Evolutionary conservation across 2,329 filamentous ascomycete species (phyloP).

Genomic region (Aspergillus nomiae): DNA sequence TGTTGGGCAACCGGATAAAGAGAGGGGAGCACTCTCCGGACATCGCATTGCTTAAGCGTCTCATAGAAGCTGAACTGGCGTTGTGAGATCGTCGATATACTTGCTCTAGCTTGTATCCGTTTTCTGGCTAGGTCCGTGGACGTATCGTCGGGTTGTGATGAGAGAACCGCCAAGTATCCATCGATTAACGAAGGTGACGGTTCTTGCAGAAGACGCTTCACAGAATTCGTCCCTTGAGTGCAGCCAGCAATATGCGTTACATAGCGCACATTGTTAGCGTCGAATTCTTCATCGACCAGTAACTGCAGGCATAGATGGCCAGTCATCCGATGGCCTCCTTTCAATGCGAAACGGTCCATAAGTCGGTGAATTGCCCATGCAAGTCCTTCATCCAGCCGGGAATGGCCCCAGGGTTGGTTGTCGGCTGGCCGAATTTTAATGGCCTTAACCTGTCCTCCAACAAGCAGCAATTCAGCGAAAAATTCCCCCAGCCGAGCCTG

Average conservation of each 20-base stretch:
- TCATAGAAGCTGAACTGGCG: slow-evolving; percentile 10
- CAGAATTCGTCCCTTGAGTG: slow-evolving; percentile 29
- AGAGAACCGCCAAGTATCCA: slow-evolving; percentile 31
- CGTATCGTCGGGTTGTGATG: slow-evolving; percentile 17
- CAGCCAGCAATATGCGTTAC: slow-evolving; percentile 37
- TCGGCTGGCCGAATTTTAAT: slow-evolving; percentile 68
- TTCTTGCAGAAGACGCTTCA: slow-evolving; percentile 34
- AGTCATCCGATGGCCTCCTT: slow-evolving; percentile 56
- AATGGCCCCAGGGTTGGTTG: slow-evolving; percentile 63
- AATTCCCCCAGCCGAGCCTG: slow-evolving; percentile 67
- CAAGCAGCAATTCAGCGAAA: slow-evolving; percentile 70
- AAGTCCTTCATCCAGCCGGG: slow-evolving; percentile 58
- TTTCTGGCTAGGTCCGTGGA: slow-evolving; percentile 9
- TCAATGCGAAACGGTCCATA: slow-evolving; percentile 59
- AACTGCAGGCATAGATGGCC: slow-evolving; percentile 76
- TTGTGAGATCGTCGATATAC: slow-evolving; percentile 3
- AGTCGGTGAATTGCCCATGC: slow-evolving; percentile 65
- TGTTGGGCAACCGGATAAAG: slow-evolving; percentile 26
- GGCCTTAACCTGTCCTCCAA: slow-evolving; percentile 64
- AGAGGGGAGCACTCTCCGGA: slow-evolving; percentile 9
- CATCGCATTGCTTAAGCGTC: slow-evolving; percentile 9
- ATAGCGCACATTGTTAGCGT: slow-evolving; percentile 34
- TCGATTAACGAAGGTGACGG: slow-evolving; percentile 23
- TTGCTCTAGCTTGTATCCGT: slow-evolving; percentile 3
- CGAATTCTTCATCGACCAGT: slow-evolving; percentile 56